Evolutionary conservation across 1,284 basidiomycete species (phyloP), one percentile per base, ranked within the genome.

Genomic region (Cryptococcus floricola): DNA sequence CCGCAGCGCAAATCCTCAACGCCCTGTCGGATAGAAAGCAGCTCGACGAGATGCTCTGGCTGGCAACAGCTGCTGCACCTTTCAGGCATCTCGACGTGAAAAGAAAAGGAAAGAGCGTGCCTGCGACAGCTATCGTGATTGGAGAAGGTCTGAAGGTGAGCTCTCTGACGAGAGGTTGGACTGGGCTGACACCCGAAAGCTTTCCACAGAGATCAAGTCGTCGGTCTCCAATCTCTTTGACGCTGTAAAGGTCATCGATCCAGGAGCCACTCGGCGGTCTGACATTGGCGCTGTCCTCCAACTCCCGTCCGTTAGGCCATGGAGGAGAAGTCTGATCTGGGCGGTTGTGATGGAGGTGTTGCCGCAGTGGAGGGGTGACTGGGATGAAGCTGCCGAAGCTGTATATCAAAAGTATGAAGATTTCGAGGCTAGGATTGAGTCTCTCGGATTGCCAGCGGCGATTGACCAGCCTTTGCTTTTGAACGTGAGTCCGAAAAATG

Each of bases 131-230:
- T 51, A 82, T 83, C n/a, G 84, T 87, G 37, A 82, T 95, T 42
- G 81, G 87, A 42, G 89, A 94, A 53, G 87, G 87, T 7, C 75
- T 95, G 58, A 95, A 91, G 68, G 80, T 80, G 50, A 45, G 72
- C 54, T 38, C 14, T 16, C 6, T 8, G 2, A 9, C 49, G 48
- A 39, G 5, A 39, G 7, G 31, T 19, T 14, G 34, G 10, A 31
- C n/a, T 34, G 5, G 7, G 49, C 49, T 56, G 27, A 58, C n/a
- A 9, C 14, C 18, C 16, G 7, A 12, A 51, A 80, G 78, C 81
- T 92, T 27, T 91, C 91, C 9, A 82, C 83, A 25, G 88, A 90
- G 61, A 84, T 87, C 58, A 87, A 90, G 63, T 84, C 87, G 64
- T 87, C 87, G 5, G 84, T 92, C 31, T 84, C 87, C 0, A 77